phyloP scores from a whole-genome alignment of 495 filamentous ascomycete genomes.

The Tuber magnatum region DNA sequence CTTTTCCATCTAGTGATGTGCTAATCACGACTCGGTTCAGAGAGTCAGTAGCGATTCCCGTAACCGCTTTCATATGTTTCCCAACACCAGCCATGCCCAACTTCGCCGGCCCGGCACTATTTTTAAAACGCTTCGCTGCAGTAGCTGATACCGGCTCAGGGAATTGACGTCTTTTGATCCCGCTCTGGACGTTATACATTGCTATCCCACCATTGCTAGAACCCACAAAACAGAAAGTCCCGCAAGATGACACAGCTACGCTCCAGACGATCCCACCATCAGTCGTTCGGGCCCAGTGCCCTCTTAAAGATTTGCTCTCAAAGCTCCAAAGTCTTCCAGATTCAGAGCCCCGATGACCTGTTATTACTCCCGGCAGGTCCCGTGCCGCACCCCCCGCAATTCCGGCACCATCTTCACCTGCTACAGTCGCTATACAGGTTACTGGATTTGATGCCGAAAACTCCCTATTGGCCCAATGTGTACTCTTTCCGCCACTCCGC shows the following conservation, averaged over 20 bases:
- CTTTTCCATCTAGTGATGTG: slow-evolving; percentile 80
- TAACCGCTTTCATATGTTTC: slow-evolving; percentile 73
- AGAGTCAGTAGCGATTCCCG: slow-evolving; percentile 74
- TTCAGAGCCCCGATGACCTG: slow-evolving; percentile 79
- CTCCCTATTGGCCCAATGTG: slow-evolving; percentile 50
- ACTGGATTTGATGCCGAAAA: slow-evolving; percentile 80
- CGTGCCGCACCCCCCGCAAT: slow-evolving; percentile 61
- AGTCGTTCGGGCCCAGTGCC: slow-evolving; percentile 85
- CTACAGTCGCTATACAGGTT: slow-evolving; percentile 77
- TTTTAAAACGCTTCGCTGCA: slow-evolving; percentile 52
- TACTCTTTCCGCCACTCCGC: slow-evolving; percentile 48
- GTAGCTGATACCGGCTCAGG: slow-evolving; percentile 61
- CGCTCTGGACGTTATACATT: slow-evolving; percentile 95
- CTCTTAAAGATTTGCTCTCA: slow-evolving; percentile 87
- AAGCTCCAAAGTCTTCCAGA: slow-evolving; percentile 85
- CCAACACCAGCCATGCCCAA: slow-evolving; percentile 47
- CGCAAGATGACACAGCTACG: slow-evolving; percentile 81
- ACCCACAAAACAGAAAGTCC: slow-evolving; percentile 88
- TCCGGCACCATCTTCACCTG: slow-evolving; percentile 73
- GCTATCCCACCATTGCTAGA: slow-evolving; percentile 74
- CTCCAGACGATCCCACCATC: slow-evolving; percentile 79
- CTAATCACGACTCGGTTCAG: slow-evolving; percentile 77
- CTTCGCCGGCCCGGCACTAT: slow-evolving; percentile 38
- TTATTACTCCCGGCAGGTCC: slow-evolving; percentile 95
- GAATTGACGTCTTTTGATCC: slow-evolving; percentile 74